Percentiles rank a stretch among this genome's conserved stretches.
phyloP scores from a whole-genome alignment of 2,329 filamentous ascomycete genomes.

The Colletotrichum scovillei region DNA sequence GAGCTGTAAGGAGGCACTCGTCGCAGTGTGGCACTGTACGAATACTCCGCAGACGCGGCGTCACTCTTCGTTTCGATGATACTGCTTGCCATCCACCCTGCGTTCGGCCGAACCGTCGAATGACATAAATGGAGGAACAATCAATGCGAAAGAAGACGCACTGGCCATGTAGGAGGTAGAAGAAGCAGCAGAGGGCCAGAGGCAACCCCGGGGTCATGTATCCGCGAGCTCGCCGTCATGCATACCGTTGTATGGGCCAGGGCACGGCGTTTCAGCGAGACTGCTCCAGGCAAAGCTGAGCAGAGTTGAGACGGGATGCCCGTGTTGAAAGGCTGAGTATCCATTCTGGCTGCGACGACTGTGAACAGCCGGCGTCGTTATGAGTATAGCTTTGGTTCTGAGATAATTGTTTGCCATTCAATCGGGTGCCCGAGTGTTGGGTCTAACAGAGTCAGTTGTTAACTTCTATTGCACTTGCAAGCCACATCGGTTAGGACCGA shows the following conservation, averaged over 20 bases:
- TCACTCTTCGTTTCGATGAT: not conserved
- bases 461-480: not conserved
- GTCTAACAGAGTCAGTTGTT: not conserved
- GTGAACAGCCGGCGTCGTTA: not conserved
- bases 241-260: constrained; percentile 20
- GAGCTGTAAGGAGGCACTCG: not conserved
- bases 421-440: not conserved
- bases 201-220: not conserved
- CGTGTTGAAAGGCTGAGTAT: constrained; percentile 10
- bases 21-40: not conserved
- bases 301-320: constrained; percentile 27
- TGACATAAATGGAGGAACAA: constrained; percentile 7
- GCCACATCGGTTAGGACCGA: constrained; percentile 3
- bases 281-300: constrained; percentile 21
- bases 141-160: constrained; percentile 20
- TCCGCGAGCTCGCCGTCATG: constrained; percentile 23
- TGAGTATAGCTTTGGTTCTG: not conserved
- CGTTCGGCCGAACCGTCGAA: constrained; percentile 6
- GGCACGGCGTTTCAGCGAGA: constrained; percentile 29
- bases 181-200: not conserved
- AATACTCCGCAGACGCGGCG: too few species aligned
- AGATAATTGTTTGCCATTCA: not conserved
- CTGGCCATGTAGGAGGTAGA: constrained; percentile 22
- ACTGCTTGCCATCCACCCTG: not conserved
- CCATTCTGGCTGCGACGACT: constrained; percentile 22